A percentile compares a stretch with the other conserved stretches of the same genome.
phyloP scores from a whole-genome alignment of 2,329 filamentous ascomycete species.

The Aspergillus intermedius region DNA sequence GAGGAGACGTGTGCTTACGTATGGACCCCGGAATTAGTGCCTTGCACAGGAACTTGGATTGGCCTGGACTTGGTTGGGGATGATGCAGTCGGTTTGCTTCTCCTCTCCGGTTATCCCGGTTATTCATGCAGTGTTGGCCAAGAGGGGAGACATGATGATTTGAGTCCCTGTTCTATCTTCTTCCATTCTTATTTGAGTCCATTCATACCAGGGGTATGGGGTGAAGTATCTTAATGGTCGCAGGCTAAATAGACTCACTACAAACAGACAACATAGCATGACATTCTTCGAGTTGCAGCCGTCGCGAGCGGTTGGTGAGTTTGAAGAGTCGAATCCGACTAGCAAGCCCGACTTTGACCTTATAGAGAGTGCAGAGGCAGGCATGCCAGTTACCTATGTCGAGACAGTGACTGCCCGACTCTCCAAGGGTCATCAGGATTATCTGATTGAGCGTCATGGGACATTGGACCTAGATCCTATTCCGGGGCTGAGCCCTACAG shows the following conservation, averaged over 20 bases:
- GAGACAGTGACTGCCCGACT: constrained; percentile 23
- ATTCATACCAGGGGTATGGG: background rate
- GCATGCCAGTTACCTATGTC: constrained; percentile 17
- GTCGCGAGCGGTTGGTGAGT: constrained; percentile 9
- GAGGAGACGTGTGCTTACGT: background rate
- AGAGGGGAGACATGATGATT: background rate
- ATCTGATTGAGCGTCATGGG: constrained; percentile 49
- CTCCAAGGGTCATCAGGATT: constrained; percentile 35
- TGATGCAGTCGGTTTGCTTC: background rate
- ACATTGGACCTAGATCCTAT: constrained; percentile 51
- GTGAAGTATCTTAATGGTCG: background rate
- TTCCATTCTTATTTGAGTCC: background rate
- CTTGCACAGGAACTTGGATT: background rate
- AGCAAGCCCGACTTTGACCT: constrained; percentile 22
- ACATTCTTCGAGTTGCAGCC: constrained; percentile 22
- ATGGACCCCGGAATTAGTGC: background rate
- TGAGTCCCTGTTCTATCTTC: too few species aligned
- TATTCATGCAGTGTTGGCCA: background rate
- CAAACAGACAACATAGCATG: constrained; percentile 9
- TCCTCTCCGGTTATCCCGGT: background rate
- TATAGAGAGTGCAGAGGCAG: constrained; percentile 23
- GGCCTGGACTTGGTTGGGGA: background rate
- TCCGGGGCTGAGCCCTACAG: constrained; percentile 45
- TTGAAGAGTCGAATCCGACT: constrained; percentile 5
- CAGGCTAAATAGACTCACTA: background rate